Base-by-base conservation (phyloP, 352 stramenopile genomes). In the Bremia lactucae region DNA sequence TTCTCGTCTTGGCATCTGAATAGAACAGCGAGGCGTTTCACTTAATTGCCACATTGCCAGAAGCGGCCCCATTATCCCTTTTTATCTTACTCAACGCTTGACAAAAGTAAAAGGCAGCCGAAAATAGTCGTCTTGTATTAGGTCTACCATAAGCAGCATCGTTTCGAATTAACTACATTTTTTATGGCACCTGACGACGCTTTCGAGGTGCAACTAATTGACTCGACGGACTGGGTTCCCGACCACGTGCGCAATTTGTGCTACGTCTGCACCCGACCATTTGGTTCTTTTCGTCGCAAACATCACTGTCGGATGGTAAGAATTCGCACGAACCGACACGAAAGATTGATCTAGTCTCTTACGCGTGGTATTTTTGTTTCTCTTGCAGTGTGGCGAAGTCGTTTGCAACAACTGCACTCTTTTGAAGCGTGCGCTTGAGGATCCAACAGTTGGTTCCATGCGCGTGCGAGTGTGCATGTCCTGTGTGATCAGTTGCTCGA, bases 281-380 rank as follows among this genome's bases (percentile, higher is more conserved):
- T 91, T 31, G 69, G 67, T 42, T 77, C 75, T 11, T 91, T 91
- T 50, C 75, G 75, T 26, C 78, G 78, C 57, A 91, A 91, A 55
- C 78, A 91, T 59, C 78, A 91, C 59, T 91, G 78, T 55, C 73
- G 78, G 44, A 88, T 88, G 73, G 71, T 83, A 52, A 21, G 59
- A 44, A n/a, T n/a, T n/a, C n/a, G n/a, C n/a, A n/a, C n/a, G n/a
- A n/a, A n/a, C n/a, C n/a, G n/a, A n/a, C n/a, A n/a, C n/a, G n/a
- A n/a, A n/a, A n/a, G n/a, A n/a, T n/a, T n/a, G n/a, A n/a, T n/a
- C n/a, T n/a, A n/a, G n/a, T n/a, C n/a, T n/a, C n/a, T n/a, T n/a
- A n/a, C n/a, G n/a, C n/a, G n/a, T n/a, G n/a, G n/a, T n/a, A n/a
- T n/a, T n/a, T n/a, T n/a, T n/a, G n/a, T n/a, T n/a, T n/a, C n/a